Evolutionary conservation across 768 basidiomycete genomes (phyloP).

Genomic region (Tulasnella sp.): DNA sequence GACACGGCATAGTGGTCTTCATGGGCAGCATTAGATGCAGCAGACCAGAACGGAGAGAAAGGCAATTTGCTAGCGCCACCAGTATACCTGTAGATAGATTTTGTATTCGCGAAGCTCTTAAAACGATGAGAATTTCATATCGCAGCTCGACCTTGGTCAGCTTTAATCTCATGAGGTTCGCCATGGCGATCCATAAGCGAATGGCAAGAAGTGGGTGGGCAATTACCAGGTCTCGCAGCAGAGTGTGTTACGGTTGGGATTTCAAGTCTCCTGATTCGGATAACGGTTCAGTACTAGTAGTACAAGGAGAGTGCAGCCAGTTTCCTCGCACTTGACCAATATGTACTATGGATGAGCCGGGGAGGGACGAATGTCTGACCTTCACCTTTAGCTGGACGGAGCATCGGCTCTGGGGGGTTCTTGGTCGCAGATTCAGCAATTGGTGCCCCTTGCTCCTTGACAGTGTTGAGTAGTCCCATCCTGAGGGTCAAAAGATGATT

Average conservation of each 20-base stretch:
- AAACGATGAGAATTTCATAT: slow-evolving; percentile 42
- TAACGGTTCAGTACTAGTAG: background rate
- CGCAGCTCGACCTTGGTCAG: slow-evolving; percentile 39
- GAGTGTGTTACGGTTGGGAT: slow-evolving; percentile 22
- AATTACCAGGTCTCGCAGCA: background rate
- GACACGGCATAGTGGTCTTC: slow-evolving; percentile 43
- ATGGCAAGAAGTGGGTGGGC: background rate
- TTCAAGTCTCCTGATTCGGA: slow-evolving; percentile 9
- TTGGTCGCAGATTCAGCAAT: slow-evolving; percentile 1
- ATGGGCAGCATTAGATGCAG: background rate
- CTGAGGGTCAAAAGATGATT: background rate
- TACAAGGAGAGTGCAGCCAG: too few relatives aligned
- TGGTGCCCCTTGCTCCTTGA: background rate
- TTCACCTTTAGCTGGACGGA: background rate
- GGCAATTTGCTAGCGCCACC: slow-evolving; percentile 38
- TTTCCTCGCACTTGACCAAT: too few relatives aligned
- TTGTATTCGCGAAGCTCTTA: slow-evolving; percentile 37
- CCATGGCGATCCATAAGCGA: slow-evolving; percentile 29
- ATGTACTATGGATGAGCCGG: too few relatives aligned
- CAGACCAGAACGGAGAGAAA: background rate
- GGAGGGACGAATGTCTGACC: background rate
- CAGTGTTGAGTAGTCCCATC: background rate
- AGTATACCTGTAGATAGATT: slow-evolving; percentile 31
- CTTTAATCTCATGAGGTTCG: slow-evolving; percentile 35
- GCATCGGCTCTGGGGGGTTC: background rate